Base-by-base conservation (phyloP, 2,329 filamentous ascomycete species). In the Colletotrichum incanum region DNA sequence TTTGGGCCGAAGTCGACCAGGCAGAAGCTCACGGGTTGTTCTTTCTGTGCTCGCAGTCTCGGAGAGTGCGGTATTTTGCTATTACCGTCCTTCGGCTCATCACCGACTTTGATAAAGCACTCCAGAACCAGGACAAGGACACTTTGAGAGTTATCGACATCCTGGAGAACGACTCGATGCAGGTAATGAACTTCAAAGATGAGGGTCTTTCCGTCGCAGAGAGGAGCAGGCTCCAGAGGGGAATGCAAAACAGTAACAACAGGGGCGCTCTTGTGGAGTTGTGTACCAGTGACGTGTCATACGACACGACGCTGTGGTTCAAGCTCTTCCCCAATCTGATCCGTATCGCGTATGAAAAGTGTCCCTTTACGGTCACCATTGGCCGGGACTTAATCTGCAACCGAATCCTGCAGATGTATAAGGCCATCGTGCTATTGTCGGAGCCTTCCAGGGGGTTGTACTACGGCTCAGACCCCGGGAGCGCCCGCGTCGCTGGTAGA, bases 281-380 rank as follows among this genome's bases (percentile, higher is more conserved):
- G 31, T 98, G 96, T 82, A 96, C 94, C 76, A 98, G 96, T 82
- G 96, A 98, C 76, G 91, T 96, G 34, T 94, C 95, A 0, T 98
- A 98, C 78, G 96, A 99, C 79, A 93, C 94, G 3, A 97, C 95
- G 0, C 84, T 99, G 16, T 99, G 96, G 96, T 97, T 96, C 84
- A 99, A 98, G 79, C 93, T 98, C 23, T 99, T 99, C 78, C 97
- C 96, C 4, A 98, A 98, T 78, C 88, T 99, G 41, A 93, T 99
- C 68, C 91, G 94, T 14, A 93, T 97, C 75, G 94, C 95, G 71
- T 97, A 94, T 78, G 94, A 98, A 75, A 93, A 93, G 71, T 99
- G 96, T 77, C 94, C 94, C 0, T 95, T 97, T 77, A 95, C 96
- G 2, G 94, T 98, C 43, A 95, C 94, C 0, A 90, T 98, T 59